These are phyloP conservation scores for Globisporangium sylvaticum DNA, from an alignment of 352 stramenopile genomes.

Conservation along the genomic window DNA sequence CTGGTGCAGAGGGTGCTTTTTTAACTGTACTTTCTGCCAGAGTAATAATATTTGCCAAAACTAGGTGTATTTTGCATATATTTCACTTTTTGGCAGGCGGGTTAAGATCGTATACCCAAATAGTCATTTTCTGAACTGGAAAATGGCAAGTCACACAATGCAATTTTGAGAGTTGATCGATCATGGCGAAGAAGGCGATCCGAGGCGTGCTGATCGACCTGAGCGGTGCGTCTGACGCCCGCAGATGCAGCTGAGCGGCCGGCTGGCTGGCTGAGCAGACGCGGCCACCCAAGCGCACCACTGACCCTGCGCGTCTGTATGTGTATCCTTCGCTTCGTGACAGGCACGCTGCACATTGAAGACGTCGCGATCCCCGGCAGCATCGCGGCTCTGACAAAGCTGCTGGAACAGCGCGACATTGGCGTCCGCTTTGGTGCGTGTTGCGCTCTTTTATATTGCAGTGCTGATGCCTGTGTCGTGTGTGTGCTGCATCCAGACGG, in stretches of 20 bases:
- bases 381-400: slow-evolving; percentile 29
- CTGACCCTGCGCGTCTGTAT: too few relatives aligned
- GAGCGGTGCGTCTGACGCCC: slow-evolving; percentile 31
- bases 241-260: background rate
- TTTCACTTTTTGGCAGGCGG: too few relatives aligned
- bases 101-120: too few relatives aligned
- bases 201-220: slow-evolving; percentile 49
- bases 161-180: background rate
- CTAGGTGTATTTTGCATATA: too few relatives aligned
- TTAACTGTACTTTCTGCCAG: too few relatives aligned
- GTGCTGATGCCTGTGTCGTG: background rate
- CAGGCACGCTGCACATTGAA: slow-evolving; percentile 55
- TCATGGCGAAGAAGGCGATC: slow-evolving; percentile 21
- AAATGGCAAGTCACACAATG: too few relatives aligned
- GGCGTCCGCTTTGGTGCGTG: slow-evolving; percentile 46
- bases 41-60: too few relatives aligned
- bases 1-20: too few relatives aligned
- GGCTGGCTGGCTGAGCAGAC: background rate
- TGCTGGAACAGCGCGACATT: slow-evolving; percentile 28
- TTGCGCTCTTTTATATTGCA: background rate
- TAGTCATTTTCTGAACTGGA: too few relatives aligned
- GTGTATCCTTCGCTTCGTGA: background rate
- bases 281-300: too few relatives aligned
- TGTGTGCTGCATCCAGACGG: background rate
- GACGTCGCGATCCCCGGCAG: slow-evolving; percentile 38